Evolutionary conservation across 306 rosid species (phyloP), one percentile per base, ranked within the genome.

Genomic region (Cicer cuneatum): DNA sequence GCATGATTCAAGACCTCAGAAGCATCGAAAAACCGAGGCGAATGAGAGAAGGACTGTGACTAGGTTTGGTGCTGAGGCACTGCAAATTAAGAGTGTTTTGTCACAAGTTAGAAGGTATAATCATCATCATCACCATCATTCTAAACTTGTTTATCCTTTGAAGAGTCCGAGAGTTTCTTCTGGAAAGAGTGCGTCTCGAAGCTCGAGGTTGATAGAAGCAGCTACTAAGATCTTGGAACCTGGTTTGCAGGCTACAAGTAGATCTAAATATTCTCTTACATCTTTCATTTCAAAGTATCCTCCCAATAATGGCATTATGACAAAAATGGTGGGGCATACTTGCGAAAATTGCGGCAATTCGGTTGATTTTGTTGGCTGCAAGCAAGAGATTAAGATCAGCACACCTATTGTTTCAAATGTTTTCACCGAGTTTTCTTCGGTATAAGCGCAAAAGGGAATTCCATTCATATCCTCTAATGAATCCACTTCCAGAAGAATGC

Each of bases 171-270:
- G 88, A 74, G 75, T 86, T 70, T 37, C 88, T 53, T 89, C 82
- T 0, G 82, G 86, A 38, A 91, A 76, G 81, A 83, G 77, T 29
- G 77, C 14, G 6, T 83, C 85, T 45, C 82, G 86, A 56, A 79
- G 86, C 73, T 89, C 92, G 5, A 87, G 95, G 75, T 81, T 89
- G 65, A 81, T 91, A 41, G 95, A 80, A 68, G 91, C 92, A 15
- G 97, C 95, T 43, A 84, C 91, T 47, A 86, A 75, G 78, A 87
- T 91, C 77, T 82, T 91, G 82, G 97, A 89, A 85, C 95, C 97
- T 19, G 90, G 94, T 7, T 19, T 91, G 85, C 92, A 85, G 70
- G 84, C 89, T 66, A 70, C 85, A 3, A 83, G 76, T 71, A 86
- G 84, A 80, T 81, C 84, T 15, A 89, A 87, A 78, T 73, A 47